Evolutionary conservation across 176 grass and related monocot species (phyloP).

Genomic region (Carex littledalei): DNA sequence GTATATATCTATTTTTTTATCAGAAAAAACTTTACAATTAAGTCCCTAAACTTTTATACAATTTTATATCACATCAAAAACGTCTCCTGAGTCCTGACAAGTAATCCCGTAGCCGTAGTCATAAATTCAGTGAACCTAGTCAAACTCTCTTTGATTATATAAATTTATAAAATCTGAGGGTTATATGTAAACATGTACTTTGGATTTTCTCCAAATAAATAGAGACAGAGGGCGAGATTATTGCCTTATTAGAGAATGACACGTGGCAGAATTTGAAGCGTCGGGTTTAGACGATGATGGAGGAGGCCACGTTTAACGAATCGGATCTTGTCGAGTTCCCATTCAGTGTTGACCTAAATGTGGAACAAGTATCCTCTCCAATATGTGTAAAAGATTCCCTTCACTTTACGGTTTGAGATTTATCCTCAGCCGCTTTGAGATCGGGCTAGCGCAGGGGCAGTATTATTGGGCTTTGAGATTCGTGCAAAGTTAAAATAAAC

Average conservation of each 20-base stretch:
- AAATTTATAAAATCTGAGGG: background rate
- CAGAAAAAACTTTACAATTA: background rate
- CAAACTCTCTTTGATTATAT: background rate
- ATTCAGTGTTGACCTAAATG: background rate
- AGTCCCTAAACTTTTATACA: background rate
- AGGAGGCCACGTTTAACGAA: constrained; percentile 16
- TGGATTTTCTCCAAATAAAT: background rate
- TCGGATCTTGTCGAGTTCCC: constrained; percentile 18
- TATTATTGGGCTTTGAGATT: no score
- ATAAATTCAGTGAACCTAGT: background rate
- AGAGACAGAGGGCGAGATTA: background rate
- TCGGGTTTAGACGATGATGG: background rate
- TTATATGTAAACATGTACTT: background rate
- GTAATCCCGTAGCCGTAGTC: background rate
- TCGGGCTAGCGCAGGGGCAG: no score
- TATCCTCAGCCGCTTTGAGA: no score
- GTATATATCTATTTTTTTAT: constrained; percentile 2
- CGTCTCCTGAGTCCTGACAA: background rate
- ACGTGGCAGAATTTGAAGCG: background rate
- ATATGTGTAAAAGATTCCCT: no score
- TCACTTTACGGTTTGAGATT: no score
- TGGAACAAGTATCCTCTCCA: no score
- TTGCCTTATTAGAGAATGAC: background rate
- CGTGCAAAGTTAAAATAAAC: no score
- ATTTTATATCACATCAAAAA: background rate